phyloP scores from a whole-genome alignment of 257 asterid species.

The Nicotiana otophora region DNA sequence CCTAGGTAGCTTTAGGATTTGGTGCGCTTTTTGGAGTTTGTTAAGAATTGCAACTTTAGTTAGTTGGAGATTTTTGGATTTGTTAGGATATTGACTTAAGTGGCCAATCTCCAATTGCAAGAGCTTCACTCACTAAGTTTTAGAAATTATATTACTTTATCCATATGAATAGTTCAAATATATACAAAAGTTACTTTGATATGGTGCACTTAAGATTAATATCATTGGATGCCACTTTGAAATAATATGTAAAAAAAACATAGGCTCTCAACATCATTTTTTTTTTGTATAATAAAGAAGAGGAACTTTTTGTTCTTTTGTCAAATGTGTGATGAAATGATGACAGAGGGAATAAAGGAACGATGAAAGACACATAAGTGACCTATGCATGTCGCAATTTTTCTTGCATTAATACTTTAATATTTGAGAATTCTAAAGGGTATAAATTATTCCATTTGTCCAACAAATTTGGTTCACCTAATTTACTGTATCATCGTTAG shows the following conservation, averaged over 20 bases:
- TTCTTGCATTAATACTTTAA: too few relatives aligned
- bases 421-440: too few relatives aligned
- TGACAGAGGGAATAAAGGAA: too few relatives aligned
- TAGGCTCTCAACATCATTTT: neutral
- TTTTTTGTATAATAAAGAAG: neutral
- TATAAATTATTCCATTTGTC: too few relatives aligned
- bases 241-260: neutral
- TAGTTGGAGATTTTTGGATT: neutral
- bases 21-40: neutral
- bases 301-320: neutral
- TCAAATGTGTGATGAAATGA: too few relatives aligned
- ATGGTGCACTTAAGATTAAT: neutral
- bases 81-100: constrained; percentile 4
- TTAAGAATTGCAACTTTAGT: neutral
- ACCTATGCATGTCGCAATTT: too few relatives aligned
- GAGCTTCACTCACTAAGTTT: neutral
- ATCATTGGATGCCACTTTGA: neutral
- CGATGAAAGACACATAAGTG: too few relatives aligned
- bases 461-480: too few relatives aligned
- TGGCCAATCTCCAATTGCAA: neutral
- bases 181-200: too few relatives aligned
- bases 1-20: neutral
- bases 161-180: neutral
- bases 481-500: too few relatives aligned
- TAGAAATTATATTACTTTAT: neutral